phyloP scores from a whole-genome alignment of 371 early-diverging fungal genomes.

The Actinomortierella ambigua region DNA sequence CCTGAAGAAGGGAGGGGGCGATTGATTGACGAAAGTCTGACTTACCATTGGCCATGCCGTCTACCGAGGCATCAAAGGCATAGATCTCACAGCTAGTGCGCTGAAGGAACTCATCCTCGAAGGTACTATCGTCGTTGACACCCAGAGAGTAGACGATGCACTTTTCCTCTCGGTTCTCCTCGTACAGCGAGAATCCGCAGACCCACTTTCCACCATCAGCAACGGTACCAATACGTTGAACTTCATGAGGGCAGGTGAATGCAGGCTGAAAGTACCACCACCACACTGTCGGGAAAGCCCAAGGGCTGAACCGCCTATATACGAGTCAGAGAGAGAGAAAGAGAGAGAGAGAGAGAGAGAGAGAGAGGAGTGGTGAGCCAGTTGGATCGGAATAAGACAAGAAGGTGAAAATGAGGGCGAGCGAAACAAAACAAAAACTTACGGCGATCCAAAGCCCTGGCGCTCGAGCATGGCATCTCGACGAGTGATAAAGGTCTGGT shows the following conservation, averaged over 20 bases:
- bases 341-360: no score
- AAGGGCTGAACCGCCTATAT: not conserved
- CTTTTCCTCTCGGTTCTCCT: not conserved
- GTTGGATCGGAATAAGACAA: no score
- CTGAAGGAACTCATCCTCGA: conserved; percentile 6
- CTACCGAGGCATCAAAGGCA: conserved; percentile 8
- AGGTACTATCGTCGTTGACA: conserved; percentile 3
- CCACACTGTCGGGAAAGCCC: not conserved
- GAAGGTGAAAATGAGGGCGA: no score
- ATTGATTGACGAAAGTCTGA: no score
- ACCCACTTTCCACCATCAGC: conserved; percentile 12
- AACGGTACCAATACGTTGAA: conserved; percentile 3
- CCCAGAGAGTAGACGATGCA: conserved; percentile 11
- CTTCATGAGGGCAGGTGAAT: conserved; percentile 14
- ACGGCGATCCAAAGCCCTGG: not conserved
- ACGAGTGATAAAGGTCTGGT: not conserved
- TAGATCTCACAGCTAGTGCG: conserved; percentile 15
- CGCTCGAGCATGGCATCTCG: not conserved
- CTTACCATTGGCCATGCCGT: not conserved
- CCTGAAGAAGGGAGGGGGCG: no score
- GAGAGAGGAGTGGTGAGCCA: no score
- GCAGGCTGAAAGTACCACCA: conserved; percentile 22
- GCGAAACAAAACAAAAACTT: no score
- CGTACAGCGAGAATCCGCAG: conserved; percentile 1
- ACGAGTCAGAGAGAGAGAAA: no score